Evolutionary conservation across 208 protist genomes (phyloP), one percentile per base, ranked within the genome.

Genomic region (Trypanosoma mega): DNA sequence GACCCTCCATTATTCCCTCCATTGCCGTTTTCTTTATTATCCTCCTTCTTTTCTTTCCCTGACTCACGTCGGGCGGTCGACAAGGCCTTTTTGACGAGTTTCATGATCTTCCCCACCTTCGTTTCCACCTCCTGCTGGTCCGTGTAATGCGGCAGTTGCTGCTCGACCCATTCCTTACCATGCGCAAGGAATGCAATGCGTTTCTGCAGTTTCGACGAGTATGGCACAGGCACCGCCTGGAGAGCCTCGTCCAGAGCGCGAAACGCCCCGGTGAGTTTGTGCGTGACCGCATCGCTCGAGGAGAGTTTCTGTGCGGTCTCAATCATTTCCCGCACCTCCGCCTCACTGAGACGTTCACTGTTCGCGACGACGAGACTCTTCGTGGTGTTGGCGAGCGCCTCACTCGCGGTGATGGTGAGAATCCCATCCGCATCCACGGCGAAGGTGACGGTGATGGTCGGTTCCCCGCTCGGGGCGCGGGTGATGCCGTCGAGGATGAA

Each of bases 371-470:
- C 87, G 59, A 99, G 98, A 49, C 96, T 98, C 57, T 96, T 82
- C 16, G 45, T 68, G 44, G 90, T 82, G 63, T 69, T 88, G 21
- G 96, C 96, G 36, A 84, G 82, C 70, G 98, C 96, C 72, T 99
- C 98, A 29, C 81, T 87, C 27, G 98, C 98, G 31, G 86, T 96
- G 23, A 99, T 97, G 51, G 89, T 92, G 41, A 99, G 85, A 49
- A 99, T 98, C 62, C 97, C 97, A 72, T 99, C 96, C 6, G 95
- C 94, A 78, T 99, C 98, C 41, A 99, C 78, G 39, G 94, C 90
- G 58, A 99, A 99, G 16, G 87, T 90, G 18, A 99, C 98, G 45
- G 95, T 95, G 69, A 99, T 98, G 66, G 98, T 97, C 29, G 98
- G 98, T n/a, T 96, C 90, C 56, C 99, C 99, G 49, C 95, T 76